Evolutionary conservation across 2,329 filamentous ascomycete genomes (phyloP), one percentile per base, ranked within the genome.

Genomic region (Colletotrichum sp.): DNA sequence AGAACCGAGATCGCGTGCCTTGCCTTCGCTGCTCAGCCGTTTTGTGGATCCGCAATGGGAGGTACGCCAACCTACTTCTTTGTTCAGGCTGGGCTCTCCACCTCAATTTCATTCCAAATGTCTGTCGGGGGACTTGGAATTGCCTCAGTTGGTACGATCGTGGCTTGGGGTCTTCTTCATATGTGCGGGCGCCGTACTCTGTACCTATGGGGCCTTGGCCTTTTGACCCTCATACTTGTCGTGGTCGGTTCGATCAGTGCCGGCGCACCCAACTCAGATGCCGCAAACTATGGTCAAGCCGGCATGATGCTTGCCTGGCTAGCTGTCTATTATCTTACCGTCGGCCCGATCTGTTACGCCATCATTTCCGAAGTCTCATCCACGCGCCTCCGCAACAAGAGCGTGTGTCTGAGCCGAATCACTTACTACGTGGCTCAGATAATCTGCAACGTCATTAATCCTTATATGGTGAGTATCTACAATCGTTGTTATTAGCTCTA

Each of bases 101-200:
- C 72, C 2, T 72, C 63, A 8, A 75, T 80, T 34, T 78, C 81
- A 2, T 83, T 82, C 76, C 80, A 79, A 52, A 79, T 83, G 36
- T 68, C 65, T 7, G 65, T 57, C 6, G 85, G 81, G 3, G 80
- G 81, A 21, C 83, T 83, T 36, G 81, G 80, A 18, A 80, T 87
- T 30, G 85, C 82, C 39, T 83, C 85, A 49, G 73, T 84, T 7
- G 85, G 84, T 6, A 86, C 84, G 5, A 78, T 87, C 36, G 67
- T 87, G 34, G 88, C 86, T 3, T 88, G 86, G 84, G 82, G 86
- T 66, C 84, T 85, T 67, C 85, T 89, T 39, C 83, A 83, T 75
- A 79, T 79, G 26, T 84, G 83, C 30, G 88, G 88, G 26, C 86
- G 87, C 16, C 82, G 87, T 39, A 84, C 81, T 2, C 85, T 88